Conservation (phyloP, 1,284 basidiomycete species). For the Mycena sp. region DNA sequence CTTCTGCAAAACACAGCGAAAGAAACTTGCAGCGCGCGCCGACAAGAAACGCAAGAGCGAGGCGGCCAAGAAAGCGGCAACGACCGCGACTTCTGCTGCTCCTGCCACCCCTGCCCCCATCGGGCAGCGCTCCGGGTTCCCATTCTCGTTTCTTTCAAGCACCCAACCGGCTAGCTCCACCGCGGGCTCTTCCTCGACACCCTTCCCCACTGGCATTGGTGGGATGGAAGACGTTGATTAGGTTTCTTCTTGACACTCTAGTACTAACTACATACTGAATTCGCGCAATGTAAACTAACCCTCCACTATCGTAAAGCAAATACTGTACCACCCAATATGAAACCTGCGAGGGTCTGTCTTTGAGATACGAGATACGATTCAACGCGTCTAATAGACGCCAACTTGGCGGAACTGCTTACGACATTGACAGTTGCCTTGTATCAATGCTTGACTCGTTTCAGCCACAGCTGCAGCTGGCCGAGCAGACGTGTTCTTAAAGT, state of each 20-base stretch:
- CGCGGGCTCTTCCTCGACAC: background rate
- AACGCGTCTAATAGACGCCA: too few relatives aligned
- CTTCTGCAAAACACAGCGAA: constrained; percentile 61
- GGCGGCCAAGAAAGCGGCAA: constrained; percentile 21
- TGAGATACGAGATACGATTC: too few relatives aligned
- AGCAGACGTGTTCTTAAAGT: too few relatives aligned
- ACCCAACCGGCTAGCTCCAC: constrained; percentile 2
- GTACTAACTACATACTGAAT: constrained; percentile 2
- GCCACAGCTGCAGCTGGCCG: too few relatives aligned
- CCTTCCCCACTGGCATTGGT: constrained; percentile 24
- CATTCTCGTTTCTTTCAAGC: constrained; percentile 9
- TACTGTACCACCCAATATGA: constrained; percentile 14
- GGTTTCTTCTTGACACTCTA: constrained; percentile 9
- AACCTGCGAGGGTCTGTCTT: too few relatives aligned
- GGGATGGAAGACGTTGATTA: constrained; percentile 45
- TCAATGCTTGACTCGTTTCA: too few relatives aligned
- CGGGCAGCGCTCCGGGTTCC: background rate
- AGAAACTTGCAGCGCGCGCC: constrained; percentile 42
- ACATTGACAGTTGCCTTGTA: too few relatives aligned
- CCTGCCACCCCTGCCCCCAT: background rate
- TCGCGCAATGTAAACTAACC: constrained; percentile 10
- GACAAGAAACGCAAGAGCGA: constrained; percentile 32
- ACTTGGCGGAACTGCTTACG: too few relatives aligned
- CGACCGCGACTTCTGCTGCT: constrained; percentile 16
- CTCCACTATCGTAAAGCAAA: background rate